phyloP scores from a whole-genome alignment of 192 early-diverging fungal genomes.

The Physocladia obscura region DNA sequence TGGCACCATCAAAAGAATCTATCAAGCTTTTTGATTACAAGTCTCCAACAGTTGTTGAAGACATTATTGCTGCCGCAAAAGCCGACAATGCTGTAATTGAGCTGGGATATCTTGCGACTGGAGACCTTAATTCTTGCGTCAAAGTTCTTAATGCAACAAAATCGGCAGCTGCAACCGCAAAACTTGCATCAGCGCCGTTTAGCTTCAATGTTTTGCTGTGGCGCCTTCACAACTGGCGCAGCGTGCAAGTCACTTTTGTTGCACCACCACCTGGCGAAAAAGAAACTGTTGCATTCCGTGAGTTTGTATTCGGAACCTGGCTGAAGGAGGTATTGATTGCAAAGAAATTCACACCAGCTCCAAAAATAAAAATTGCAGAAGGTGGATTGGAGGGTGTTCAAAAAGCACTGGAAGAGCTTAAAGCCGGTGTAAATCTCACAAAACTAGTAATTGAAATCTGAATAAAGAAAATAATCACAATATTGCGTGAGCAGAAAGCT shows the following conservation, averaged over 20 bases:
- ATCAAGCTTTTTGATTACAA: conserved; percentile 26
- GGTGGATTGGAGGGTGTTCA: conserved; percentile 4
- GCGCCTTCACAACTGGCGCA: conserved; percentile 9
- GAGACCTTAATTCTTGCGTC: not conserved
- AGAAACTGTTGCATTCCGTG: not conserved
- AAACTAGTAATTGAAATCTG: conserved; percentile 20
- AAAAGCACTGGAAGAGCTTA: not conserved
- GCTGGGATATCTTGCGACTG: conserved; percentile 10
- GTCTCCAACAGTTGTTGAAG: not conserved
- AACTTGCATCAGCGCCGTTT: conserved; percentile 19
- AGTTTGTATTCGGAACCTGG: conserved; percentile 2
- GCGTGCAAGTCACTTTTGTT: conserved; percentile 13
- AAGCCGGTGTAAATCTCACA: conserved; percentile 6
- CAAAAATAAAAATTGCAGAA: not conserved
- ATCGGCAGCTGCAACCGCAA: not conserved
- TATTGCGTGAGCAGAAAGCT: too few species aligned
- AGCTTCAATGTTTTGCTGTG: conserved; percentile 13
- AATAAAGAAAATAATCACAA: too few species aligned
- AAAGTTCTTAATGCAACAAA: not conserved
- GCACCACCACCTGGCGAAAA: not conserved
- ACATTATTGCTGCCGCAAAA: conserved; percentile 1
- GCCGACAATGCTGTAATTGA: conserved; percentile 5
- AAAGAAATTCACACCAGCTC: not conserved
- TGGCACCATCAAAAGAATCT: not conserved
- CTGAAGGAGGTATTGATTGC: not conserved